Percentiles rank a stretch among this genome's conserved stretches.
phyloP scores from a whole-genome alignment of 164 flowering plant species.

The Tinospora cordifolia region DNA sequence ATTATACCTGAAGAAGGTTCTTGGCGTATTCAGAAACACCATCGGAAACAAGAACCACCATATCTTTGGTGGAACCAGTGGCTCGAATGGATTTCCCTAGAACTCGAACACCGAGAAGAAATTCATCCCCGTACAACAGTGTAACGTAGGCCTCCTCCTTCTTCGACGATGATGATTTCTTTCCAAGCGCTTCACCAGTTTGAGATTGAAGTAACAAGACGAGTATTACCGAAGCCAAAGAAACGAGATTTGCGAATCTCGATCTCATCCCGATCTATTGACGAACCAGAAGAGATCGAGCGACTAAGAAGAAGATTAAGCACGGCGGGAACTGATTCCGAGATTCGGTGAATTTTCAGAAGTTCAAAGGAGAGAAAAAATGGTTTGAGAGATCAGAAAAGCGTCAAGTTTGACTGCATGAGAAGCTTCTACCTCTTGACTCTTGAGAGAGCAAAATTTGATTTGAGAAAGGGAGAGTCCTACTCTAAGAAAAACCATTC shows the following conservation, averaged over 20 bases:
- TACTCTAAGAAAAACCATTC: too few relatives aligned
- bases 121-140: constrained; percentile 90
- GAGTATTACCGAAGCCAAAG: constrained; percentile 12
- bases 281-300: neutral
- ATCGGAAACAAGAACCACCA: constrained; percentile 92
- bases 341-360: too few relatives aligned
- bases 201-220: constrained; percentile 6
- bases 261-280: neutral
- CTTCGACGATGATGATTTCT: constrained; percentile 17
- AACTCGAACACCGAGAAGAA: constrained; percentile 85
- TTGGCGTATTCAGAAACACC: constrained; percentile 87
- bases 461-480: too few relatives aligned
- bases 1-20: constrained; percentile 56
- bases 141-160: constrained; percentile 76
- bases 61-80: constrained; percentile 74
- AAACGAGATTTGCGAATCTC: constrained; percentile 2
- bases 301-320: too few relatives aligned
- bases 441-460: too few relatives aligned
- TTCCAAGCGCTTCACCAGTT: constrained; percentile 4
- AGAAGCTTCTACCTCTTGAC: too few relatives aligned
- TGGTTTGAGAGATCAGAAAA: too few relatives aligned
- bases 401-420: too few relatives aligned
- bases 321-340: too few relatives aligned
- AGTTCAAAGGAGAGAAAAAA: too few relatives aligned
- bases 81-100: constrained; percentile 85